Conservation (phyloP, 495 filamentous ascomycete species). For the Daldinia loculata region DNA sequence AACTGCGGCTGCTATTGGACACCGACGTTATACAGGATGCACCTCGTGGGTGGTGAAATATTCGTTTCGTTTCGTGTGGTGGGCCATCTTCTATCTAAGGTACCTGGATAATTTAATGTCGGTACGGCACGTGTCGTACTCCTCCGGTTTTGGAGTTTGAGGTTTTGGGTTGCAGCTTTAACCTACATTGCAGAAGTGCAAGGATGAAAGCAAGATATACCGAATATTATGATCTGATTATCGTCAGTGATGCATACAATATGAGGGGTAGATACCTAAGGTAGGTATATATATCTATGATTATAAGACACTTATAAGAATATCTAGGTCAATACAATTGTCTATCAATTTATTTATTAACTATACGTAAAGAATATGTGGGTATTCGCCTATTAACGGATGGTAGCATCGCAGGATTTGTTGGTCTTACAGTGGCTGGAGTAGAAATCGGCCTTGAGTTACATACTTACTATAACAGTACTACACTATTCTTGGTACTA, state of each 20-base stretch:
- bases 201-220: neutral
- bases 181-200: neutral
- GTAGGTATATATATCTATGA: neutral
- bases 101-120: too few species aligned
- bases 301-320: neutral
- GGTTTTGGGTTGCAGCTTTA: neutral
- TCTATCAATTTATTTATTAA: neutral
- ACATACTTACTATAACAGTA: constrained; percentile 29
- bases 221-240: constrained; percentile 35
- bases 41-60: neutral
- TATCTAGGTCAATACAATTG: neutral
- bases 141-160: neutral
- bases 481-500: neutral
- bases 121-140: neutral
- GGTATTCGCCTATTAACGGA: neutral
- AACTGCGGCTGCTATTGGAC: constrained; percentile 12
- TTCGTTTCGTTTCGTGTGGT: constrained; percentile 39
- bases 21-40: constrained; percentile 6
- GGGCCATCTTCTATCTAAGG: neutral
- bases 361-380: neutral
- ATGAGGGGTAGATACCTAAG: too few species aligned
- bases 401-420: constrained; percentile 35
- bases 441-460: neutral
- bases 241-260: constrained; percentile 24
- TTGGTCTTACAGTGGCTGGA: constrained; percentile 23